Base-by-base conservation (phyloP, 257 asterid species). In the Primulina eburnea region DNA sequence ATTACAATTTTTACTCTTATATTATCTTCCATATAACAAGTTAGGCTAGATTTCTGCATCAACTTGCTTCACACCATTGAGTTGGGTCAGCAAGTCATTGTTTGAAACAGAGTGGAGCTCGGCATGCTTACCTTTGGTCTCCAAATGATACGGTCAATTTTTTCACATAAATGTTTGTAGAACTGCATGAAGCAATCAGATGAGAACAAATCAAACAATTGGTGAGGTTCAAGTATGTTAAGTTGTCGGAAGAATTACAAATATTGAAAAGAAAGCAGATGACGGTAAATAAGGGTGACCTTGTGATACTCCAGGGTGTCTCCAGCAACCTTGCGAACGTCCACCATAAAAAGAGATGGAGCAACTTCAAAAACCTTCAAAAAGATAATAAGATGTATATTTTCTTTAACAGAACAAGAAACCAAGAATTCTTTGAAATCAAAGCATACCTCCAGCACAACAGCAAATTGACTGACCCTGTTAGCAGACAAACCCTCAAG, bases 321-420 rank as follows among this genome's bases (percentile, higher is more conserved):
- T 60, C 97, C 99, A 38, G 96, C 95, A 64, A 94, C 91, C 81
- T 90, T 90, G 37, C 99, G 88, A 53, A 87, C 95, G 68, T 93
- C 99, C 75, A 90, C 97, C 99, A 90, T 90, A 71, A 86, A 93
- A 77, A 93, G 97, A 64, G 96, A 83, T 12, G 95, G 89, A 5
- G 96, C 96, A 20, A 93, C 95, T 87, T 90, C 94, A 73, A 64
- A 93, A 67, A 93, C 95, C 97, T 93, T 38, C 16, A 57, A 17
- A 63, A 70, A 57, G 71, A 20, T 14, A 60, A 62, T 66, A 58
- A 26, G 62, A 16, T 47, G 8, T 47, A 21, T 4, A 20, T 64
- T 11, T 24, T 24, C 18, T 26, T 18, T 56, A 71, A 32, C 34
- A 60, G 64, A 52, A 34, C 24, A 10, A 63, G 63, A 65, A 69